phyloP scores from a whole-genome alignment of 176 grass and related monocot genomes.

The Rhynchospora breviuscula region DNA sequence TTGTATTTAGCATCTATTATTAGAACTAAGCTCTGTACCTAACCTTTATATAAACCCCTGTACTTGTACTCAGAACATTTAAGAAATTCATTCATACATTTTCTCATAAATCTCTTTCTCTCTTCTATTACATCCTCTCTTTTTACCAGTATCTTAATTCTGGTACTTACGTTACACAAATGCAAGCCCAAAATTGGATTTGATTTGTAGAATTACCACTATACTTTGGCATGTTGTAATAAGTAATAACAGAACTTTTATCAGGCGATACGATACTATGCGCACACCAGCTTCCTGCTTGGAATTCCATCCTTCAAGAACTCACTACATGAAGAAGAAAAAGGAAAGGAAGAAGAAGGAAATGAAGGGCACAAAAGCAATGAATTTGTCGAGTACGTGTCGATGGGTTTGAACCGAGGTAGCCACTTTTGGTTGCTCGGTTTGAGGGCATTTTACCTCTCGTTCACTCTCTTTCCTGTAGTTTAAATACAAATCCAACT shows the following conservation, averaged over 20 bases:
- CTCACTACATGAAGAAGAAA: not conserved
- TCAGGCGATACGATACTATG: slow-evolving; percentile 58
- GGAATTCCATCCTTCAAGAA: slow-evolving; percentile 27
- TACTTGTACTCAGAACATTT: no score
- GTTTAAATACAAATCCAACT: no score
- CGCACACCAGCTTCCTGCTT: slow-evolving; percentile 72
- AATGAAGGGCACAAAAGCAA: not conserved
- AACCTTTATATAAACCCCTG: no score
- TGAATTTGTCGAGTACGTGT: slow-evolving; percentile 41
- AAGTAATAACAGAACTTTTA: not conserved
- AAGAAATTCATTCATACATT: no score
- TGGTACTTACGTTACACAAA: no score
- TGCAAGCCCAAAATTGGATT: not conserved
- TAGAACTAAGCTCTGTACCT: no score
- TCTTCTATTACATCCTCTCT: no score
- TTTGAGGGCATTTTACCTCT: slow-evolving; percentile 69
- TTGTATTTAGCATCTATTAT: no score
- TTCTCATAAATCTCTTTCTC: no score
- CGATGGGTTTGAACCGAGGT: slow-evolving; percentile 51
- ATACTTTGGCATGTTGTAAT: not conserved
- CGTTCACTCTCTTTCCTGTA: slow-evolving; percentile 72
- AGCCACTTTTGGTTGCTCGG: slow-evolving; percentile 85
- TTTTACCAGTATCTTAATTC: no score
- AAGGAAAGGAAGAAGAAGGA: not conserved
- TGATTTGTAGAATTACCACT: not conserved